Conservation (phyloP, 140 eudicot genomes). For the Flaveria floridana region DNA sequence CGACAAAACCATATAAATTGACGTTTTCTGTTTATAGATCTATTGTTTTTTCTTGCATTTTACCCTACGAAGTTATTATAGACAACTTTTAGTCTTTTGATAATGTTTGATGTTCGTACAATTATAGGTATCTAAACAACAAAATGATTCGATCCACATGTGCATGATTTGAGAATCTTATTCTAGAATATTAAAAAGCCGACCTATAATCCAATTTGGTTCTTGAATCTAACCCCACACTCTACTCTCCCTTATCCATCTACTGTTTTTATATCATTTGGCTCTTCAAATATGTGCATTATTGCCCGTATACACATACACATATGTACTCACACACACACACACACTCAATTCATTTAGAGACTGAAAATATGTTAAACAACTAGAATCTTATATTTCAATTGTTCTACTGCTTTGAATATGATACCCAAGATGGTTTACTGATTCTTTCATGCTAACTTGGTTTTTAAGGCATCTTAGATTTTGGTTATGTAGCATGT, state of each 20-base stretch:
- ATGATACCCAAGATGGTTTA: no score
- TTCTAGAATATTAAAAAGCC: neutral
- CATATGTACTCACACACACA: no score
- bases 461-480: neutral
- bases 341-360: no score
- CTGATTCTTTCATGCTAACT: no score
- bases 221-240: slow-evolving; percentile 14
- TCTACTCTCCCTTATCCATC: slow-evolving; percentile 22
- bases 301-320: neutral
- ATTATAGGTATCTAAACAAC: slow-evolving; percentile 22
- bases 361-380: no score
- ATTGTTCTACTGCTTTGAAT: no score
- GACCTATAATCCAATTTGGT: slow-evolving; percentile 8
- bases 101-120: neutral
- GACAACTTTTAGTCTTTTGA: neutral
- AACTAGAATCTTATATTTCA: no score
- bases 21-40: neutral
- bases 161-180: slow-evolving; percentile 20
- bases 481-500: neutral
- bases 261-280: neutral
- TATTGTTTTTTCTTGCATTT: slow-evolving; percentile 1
- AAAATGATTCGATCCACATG: slow-evolving; percentile 18
- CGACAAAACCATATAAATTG: slow-evolving; percentile 9
- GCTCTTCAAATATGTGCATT: neutral
- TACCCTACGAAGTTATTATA: slow-evolving; percentile 9